Conservation (phyloP, 768 basidiomycete species). For the Leucocoprinus sp. region DNA sequence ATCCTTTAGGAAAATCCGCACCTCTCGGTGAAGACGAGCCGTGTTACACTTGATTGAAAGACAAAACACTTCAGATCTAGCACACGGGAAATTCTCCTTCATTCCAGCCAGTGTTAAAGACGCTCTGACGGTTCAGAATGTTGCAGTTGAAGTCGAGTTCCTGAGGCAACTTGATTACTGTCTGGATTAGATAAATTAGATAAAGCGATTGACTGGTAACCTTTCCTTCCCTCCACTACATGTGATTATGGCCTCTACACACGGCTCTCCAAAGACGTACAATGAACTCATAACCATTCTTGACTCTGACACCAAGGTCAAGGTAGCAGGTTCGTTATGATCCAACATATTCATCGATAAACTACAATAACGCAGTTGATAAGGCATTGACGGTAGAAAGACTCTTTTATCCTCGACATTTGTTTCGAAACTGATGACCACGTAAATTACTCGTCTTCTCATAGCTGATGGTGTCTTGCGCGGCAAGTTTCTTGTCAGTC, state of each 20-base stretch:
- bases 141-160: too few species aligned
- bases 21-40: too few species aligned
- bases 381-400: constrained; percentile 55
- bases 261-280: constrained; percentile 28
- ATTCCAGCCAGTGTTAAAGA: too few species aligned
- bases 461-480: constrained; percentile 88
- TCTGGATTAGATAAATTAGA: too few species aligned
- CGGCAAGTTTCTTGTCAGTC: constrained; percentile 84
- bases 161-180: too few species aligned
- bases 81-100: too few species aligned
- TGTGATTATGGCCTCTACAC: constrained; percentile 12
- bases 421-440: background rate
- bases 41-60: too few species aligned
- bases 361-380: background rate
- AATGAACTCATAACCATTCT: constrained; percentile 52
- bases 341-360: background rate
- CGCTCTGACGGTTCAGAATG: too few species aligned
- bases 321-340: constrained; percentile 72
- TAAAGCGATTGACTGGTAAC: too few species aligned
- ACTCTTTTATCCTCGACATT: background rate
- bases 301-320: constrained; percentile 69
- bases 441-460: too few species aligned
- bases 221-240: background rate
- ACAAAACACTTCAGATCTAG: too few species aligned
- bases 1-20: too few species aligned